Base-by-base conservation (phyloP, 1,284 basidiomycete species). In the Puccinia coronata region DNA sequence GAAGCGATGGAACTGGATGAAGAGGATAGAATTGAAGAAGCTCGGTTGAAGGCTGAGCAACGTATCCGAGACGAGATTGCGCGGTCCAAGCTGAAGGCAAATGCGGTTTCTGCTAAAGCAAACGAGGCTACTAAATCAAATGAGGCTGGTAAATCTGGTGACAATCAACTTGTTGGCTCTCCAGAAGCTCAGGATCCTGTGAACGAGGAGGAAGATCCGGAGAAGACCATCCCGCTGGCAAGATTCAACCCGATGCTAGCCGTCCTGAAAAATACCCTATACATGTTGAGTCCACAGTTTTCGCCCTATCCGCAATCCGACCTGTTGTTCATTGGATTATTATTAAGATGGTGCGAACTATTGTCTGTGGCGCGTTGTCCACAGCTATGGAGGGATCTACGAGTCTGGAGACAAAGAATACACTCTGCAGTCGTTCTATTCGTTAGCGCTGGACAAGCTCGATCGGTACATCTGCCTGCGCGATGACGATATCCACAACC, bases 191-290 rank as follows among this genome's bases (percentile, higher is more conserved):
- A 76, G 57, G 88, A 89, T 23, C 31, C 59, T 2, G 11, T 25
- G 34, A 31, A 47, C 41, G 47, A 47, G 20, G 84, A 87, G 36
- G 91, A 92, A 83, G 93, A 95, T 84, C 93, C 94, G 0, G 87
- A 88, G 49, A 87, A 90, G 82, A 91, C 91, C 0, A 87, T 89
- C 0, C 95, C 95, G 0, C 87, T 92, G 12, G 89, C 91, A 0
- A 89, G 95, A n/a, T 97, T 96, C 87, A 97, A 97, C 83, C 90
- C 93, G 1, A 96, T 97, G 94, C 88, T 96, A 12, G 92, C 94
- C 0, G 91, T 96, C 1, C 88, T 94, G 71, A 90, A 91, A 47
- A 96, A 96, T 85, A 94, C 92, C 0, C 87, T 96, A 0, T 96
- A 93, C 86, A 91, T 96, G 92, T 93, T 82, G 53, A 59, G 65